Evolutionary conservation across 495 filamentous ascomycete species (phyloP), one percentile per base, ranked within the genome.

Genomic region (Hypoxylon crocopeplum): DNA sequence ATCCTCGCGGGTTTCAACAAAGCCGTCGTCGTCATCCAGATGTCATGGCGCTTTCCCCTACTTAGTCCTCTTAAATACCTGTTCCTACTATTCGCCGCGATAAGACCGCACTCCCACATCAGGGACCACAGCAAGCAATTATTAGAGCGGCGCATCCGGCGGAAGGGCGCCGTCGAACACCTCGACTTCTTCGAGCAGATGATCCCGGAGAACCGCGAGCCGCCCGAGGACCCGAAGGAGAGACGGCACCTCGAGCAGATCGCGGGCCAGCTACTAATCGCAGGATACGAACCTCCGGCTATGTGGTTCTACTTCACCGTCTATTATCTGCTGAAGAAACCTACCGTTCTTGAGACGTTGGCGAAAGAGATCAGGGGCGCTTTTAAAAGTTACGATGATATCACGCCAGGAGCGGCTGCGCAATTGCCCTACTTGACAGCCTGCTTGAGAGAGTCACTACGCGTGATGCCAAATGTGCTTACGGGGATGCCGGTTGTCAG

Each of bases 211-310:
- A 24, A 54, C 7, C 36, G 33, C 12, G 44, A 49, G 5, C 42
- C 47, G 1, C 42, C 34, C 2, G 39, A 16, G 24, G 15, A 61
- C 10, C 11, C 11, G 7, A 42, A 68, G 50, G 30, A 56, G 10
- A 5, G 37, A 17, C 13, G 6, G 34, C 59, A 59, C n/a, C 3
- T 69, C 3, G 64, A 66, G 39, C 15, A 44, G 4, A 24, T 71
- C 4, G 36, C 56, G 1, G 15, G 25, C 12, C 69, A 71, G 48
- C n/a, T 69, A n/a, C 33, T 71, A 16, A 13, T 69, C 8, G 59
- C 48, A 7, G 63, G 56, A 7, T 71, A 54, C 17, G 59, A 63
- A 6, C 69, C 69, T 1, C 29, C 66, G 7, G 21, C 42, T 2
- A 58, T 32, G 8, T 19, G 8, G 13, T 58, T 68, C 22, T 49